Evolutionary conservation across 306 rosid species (phyloP).

Genomic region (Cicer judaicum): DNA sequence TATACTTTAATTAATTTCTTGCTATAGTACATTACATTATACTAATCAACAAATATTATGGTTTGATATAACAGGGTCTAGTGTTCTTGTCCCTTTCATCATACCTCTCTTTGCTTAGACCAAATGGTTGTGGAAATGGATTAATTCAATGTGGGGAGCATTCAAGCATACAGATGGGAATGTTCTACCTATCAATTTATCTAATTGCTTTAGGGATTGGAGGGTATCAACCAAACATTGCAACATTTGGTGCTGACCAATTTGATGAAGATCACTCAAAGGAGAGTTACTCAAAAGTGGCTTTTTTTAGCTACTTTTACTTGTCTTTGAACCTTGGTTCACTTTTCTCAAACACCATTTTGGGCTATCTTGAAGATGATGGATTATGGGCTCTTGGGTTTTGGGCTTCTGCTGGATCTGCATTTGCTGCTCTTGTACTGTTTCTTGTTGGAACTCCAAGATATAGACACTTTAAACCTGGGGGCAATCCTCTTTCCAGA

Average conservation of each 20-base stretch:
- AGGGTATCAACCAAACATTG: slow-evolving; percentile 66
- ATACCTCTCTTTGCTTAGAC: slow-evolving; percentile 68
- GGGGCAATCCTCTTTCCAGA: slow-evolving; percentile 71
- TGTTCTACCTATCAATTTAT: slow-evolving; percentile 68
- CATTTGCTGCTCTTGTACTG: slow-evolving; percentile 52
- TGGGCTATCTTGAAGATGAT: slow-evolving; percentile 64
- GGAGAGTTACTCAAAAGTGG: slow-evolving; percentile 56
- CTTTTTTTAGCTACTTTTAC: slow-evolving; percentile 68
- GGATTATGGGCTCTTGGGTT: slow-evolving; percentile 71
- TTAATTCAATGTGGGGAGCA: slow-evolving; percentile 44
- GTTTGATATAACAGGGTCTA: slow-evolving; percentile 65
- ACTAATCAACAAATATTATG: slow-evolving; percentile 11
- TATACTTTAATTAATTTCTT: not conserved
- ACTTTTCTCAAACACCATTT: slow-evolving; percentile 69
- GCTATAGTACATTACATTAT: not conserved
- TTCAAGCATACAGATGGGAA: slow-evolving; percentile 47
- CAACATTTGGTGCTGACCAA: slow-evolving; percentile 74
- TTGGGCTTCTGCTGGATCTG: slow-evolving; percentile 59
- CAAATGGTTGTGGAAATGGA: slow-evolving; percentile 81
- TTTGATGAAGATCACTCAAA: slow-evolving; percentile 59
- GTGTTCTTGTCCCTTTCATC: slow-evolving; percentile 71
- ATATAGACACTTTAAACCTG: slow-evolving; percentile 62
- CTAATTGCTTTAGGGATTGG: slow-evolving; percentile 70
- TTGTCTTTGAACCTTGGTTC: slow-evolving; percentile 69
- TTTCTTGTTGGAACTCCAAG: slow-evolving; percentile 55